phyloP scores from a whole-genome alignment of 257 asterid species.

The Ligustrum vulgare region DNA sequence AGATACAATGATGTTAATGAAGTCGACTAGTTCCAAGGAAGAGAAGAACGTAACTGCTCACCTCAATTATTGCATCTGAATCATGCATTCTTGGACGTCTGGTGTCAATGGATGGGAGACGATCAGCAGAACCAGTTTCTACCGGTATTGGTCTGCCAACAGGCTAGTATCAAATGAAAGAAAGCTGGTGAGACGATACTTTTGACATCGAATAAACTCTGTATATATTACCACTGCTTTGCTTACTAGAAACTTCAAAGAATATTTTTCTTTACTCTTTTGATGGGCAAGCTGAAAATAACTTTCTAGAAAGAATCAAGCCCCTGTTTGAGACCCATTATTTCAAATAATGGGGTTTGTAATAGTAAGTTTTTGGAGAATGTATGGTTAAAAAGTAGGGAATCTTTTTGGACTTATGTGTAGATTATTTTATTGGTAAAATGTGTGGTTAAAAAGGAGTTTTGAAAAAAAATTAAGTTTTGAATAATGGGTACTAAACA shows the following conservation, averaged over 20 bases:
- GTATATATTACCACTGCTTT: background rate
- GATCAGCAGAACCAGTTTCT: slow-evolving; percentile 82
- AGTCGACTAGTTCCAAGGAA: background rate
- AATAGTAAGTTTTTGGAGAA: too few relatives aligned
- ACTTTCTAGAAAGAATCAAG: slow-evolving; percentile 1
- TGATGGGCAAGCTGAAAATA: background rate
- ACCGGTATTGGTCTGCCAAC: slow-evolving; percentile 94
- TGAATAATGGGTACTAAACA: too few relatives aligned
- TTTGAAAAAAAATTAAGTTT: too few relatives aligned
- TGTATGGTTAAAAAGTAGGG: too few relatives aligned
- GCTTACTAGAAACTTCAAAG: background rate
- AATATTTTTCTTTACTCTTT: background rate
- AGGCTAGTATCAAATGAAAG: slow-evolving; percentile 54
- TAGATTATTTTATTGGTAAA: too few relatives aligned
- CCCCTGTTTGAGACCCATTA: too few relatives aligned
- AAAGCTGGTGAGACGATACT: slow-evolving; percentile 24
- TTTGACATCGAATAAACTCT: background rate
- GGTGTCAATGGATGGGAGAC: slow-evolving; percentile 83
- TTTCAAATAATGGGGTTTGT: too few relatives aligned
- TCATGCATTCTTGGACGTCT: slow-evolving; percentile 87
- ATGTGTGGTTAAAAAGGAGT: too few relatives aligned
- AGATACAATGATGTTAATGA: background rate
- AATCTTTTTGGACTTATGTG: too few relatives aligned
- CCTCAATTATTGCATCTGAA: slow-evolving; percentile 83
- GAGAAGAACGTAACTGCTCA: slow-evolving; percentile 15